These are phyloP conservation scores for Geotrichum siamense DNA, from an alignment of 1,139 yeast genomes.

Conservation along the genomic window DNA sequence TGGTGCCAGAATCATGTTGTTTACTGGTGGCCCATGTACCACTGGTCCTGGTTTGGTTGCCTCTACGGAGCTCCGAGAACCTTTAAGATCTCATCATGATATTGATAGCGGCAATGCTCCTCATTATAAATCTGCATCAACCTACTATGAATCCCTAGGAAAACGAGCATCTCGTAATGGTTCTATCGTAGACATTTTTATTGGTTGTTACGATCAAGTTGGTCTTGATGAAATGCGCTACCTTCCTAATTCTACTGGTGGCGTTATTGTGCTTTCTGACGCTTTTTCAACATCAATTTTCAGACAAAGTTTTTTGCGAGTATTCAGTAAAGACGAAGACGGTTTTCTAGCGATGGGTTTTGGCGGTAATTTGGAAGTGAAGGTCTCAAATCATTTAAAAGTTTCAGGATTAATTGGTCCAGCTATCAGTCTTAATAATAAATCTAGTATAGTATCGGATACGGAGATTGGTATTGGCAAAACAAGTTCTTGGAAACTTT, in stretches of 20 bases:
- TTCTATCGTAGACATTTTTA: slow-evolving; percentile 87
- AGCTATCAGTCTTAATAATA: slow-evolving; percentile 60
- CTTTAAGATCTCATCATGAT: slow-evolving; percentile 91
- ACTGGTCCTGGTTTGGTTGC: slow-evolving; percentile 86
- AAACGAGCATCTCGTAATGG: slow-evolving; percentile 69
- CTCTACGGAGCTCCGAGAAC: slow-evolving; percentile 77
- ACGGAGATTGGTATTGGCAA: slow-evolving; percentile 93
- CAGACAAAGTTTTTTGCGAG: slow-evolving; percentile 84
- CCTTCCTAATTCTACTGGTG: slow-evolving; percentile 85
- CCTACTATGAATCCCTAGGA: slow-evolving; percentile 75
- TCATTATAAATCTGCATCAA: slow-evolving; percentile 84
- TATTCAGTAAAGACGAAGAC: slow-evolving; percentile 73
- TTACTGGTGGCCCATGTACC: slow-evolving; percentile 84
- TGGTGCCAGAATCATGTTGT: slow-evolving; percentile 57
- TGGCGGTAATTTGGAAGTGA: slow-evolving; percentile 61
- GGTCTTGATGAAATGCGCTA: slow-evolving; percentile 97
- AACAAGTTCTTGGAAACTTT: slow-evolving; percentile 80
- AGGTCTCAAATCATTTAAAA: slow-evolving; percentile 83
- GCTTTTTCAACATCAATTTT: slow-evolving; percentile 95
- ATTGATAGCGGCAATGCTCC: slow-evolving; percentile 53
- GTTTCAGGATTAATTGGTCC: slow-evolving; percentile 92
- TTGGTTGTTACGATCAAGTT: slow-evolving; percentile 96
- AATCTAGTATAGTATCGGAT: slow-evolving; percentile 65
- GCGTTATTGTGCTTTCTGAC: slow-evolving; percentile 83
- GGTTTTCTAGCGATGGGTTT: slow-evolving; percentile 73